Evolutionary conservation across 2,329 filamentous ascomycete species (phyloP).

Genomic region (Botryotinia narcissicola): DNA sequence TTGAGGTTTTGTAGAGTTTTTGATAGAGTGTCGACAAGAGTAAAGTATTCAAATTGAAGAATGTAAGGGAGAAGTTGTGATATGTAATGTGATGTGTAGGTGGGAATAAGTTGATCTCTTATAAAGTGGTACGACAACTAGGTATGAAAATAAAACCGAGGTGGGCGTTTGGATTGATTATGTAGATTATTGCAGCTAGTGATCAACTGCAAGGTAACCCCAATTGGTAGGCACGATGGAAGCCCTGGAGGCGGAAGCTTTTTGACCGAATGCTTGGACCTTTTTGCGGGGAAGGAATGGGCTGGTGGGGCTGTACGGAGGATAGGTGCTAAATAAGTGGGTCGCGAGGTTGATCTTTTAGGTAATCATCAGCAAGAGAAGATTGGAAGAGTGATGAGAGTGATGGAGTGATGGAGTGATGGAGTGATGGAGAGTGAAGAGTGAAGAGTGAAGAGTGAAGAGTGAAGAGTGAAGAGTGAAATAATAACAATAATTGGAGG

Average conservation of each 20-base stretch:
- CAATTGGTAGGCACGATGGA: neutral
- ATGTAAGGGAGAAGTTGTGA: neutral
- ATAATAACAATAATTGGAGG: neutral
- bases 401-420: neutral
- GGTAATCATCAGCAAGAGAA: neutral
- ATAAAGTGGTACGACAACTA: neutral
- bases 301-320: neutral
- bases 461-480: neutral
- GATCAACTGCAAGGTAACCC: neutral
- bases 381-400: neutral
- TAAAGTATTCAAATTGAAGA: neutral
- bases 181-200: neutral
- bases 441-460: neutral
- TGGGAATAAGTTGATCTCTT: too few relatives aligned
- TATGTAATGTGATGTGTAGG: neutral
- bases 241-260: neutral
- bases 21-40: neutral
- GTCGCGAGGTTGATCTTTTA: neutral
- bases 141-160: neutral
- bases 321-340: neutral
- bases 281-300: slow-evolving; percentile 4
- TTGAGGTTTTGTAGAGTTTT: neutral
- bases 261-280: neutral
- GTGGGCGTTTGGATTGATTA: neutral
- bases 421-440: neutral